These are phyloP conservation scores for Chrysanthemum makinoi DNA, from an alignment of 129 eudicot species.

Conservation along the genomic window DNA sequence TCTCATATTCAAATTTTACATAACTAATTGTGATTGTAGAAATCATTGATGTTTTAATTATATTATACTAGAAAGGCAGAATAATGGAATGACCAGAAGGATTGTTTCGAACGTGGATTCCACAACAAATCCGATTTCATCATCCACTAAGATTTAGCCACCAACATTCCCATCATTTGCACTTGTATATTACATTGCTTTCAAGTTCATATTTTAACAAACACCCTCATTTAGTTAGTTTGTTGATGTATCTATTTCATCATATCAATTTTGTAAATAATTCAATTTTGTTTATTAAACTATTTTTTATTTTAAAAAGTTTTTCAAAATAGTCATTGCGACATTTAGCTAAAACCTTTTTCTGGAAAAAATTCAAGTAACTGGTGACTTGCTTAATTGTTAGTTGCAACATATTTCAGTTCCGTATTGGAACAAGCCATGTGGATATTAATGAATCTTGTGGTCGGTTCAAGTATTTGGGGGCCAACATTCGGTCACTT, in stretches of 20 bases:
- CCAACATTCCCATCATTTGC: slow-evolving; percentile 25
- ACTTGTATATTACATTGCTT: slow-evolving; percentile 20
- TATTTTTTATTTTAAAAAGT: neutral
- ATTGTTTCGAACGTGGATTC: slow-evolving; percentile 28
- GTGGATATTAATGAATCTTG: neutral
- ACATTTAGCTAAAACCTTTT: neutral
- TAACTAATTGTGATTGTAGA: too few relatives aligned
- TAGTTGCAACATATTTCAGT: neutral
- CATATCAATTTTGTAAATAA: neutral
- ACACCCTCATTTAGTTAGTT: slow-evolving; percentile 21
- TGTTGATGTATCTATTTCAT: slow-evolving; percentile 19
- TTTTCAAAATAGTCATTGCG: neutral
- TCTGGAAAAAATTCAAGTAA: neutral
- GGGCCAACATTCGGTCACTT: neutral
- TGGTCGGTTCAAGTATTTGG: neutral
- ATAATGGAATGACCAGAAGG: neutral
- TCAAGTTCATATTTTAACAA: slow-evolving; percentile 31
- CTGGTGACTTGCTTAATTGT: neutral
- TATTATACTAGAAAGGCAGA: neutral
- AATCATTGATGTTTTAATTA: too few relatives aligned
- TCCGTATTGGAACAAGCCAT: slow-evolving; percentile 3
- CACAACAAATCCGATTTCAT: slow-evolving; percentile 31
- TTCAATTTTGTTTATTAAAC: neutral
- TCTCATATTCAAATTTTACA: neutral
- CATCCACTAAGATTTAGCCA: slow-evolving; percentile 19